Base-by-base conservation (phyloP, 768 basidiomycete species). In the Fistulinella prunicolor region DNA sequence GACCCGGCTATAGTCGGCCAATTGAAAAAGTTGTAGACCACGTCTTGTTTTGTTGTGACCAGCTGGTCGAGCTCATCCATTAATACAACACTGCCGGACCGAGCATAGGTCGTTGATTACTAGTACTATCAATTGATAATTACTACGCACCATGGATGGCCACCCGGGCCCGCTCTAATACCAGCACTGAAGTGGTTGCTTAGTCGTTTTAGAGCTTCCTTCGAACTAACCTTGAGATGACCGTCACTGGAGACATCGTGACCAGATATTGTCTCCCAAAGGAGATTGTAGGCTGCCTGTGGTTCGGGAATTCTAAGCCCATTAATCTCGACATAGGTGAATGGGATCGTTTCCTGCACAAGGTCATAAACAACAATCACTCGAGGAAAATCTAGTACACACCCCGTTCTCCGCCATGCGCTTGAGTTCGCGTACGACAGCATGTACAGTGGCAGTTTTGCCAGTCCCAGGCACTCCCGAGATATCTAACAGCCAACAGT, bases 41-140 rank as follows among this genome's bases (percentile, higher is more conserved):
- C 95, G 49, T 99, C 95, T 65, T 99, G 95, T 64, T 96, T 96
- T 16, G 87, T 75, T 1, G 95, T 98, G 57, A 98, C 83, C 23
- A 99, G 77, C 65, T 98, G 96, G 68, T 99, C 96, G 5, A 99
- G 78, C 69, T 99, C 96, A 65, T 99, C 95, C 91, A 99, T 98
- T 14, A 99, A 74, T 5, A 98, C 94, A 5, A 98, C 88, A 48
- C 94, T 97, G 55, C 7, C 21, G 10, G 28, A 29, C n/a, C 44
- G 46, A 44, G 38, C 14, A 22, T 35, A 23, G 40, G 30, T 38
- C 6, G 10, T 62, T 28, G 54, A 38, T 20, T 7, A 37, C 16
- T 16, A 16, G 17, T 8, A 35, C 13, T n/a, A 3, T 38, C 9
- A 10, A 50, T n/a, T 30, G 16, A 46, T 35, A 29, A 44, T 37